phyloP scores from a whole-genome alignment of 208 protist species.

The Trypanosoma boissoni region DNA sequence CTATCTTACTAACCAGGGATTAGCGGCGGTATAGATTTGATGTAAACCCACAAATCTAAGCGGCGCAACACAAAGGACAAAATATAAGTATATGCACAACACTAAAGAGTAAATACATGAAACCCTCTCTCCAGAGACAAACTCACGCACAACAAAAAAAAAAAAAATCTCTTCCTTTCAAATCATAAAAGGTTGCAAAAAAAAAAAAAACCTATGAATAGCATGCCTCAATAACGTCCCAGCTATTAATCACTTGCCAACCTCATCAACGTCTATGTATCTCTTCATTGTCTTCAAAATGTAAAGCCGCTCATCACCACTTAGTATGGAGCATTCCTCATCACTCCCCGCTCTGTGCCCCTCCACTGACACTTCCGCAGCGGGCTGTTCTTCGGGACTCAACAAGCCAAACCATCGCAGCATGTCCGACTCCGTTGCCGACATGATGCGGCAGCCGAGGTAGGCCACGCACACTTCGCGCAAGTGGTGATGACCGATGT shows the following conservation, averaged over 20 bases:
- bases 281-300: conserved; percentile 18
- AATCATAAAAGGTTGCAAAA: no score
- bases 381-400: neutral
- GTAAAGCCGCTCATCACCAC: conserved; percentile 19
- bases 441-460: conserved; percentile 59
- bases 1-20: no score
- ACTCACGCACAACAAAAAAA: no score
- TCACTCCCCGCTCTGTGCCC: neutral
- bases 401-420: conserved; percentile 32
- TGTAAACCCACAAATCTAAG: no score
- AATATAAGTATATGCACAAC: no score
- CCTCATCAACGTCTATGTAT: conserved; percentile 17
- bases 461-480: conserved; percentile 39
- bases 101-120: no score
- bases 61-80: no score
- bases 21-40: no score
- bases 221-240: neutral
- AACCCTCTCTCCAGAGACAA: no score
- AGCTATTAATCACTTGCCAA: neutral
- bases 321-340: neutral
- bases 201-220: conserved; percentile 16
- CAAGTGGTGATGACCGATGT: conserved; percentile 41
- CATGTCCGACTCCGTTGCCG: conserved; percentile 47
- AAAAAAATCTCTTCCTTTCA: no score
- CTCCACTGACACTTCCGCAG: neutral